phyloP scores from a whole-genome alignment of 805 yeast species.

The Metschnikowia cerradonensis region DNA sequence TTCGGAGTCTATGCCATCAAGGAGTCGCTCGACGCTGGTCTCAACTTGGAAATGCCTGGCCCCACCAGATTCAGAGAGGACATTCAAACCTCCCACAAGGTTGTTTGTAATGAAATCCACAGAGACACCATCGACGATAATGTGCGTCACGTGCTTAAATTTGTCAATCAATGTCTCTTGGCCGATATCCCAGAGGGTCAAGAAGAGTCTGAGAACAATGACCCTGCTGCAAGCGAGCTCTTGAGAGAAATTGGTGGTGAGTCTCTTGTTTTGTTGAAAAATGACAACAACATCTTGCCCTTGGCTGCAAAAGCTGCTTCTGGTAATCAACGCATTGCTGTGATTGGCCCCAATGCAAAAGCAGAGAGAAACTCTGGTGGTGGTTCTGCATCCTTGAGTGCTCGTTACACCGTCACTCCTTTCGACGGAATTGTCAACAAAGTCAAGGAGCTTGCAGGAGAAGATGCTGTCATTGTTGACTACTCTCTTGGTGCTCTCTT shows the following conservation, averaged over 20 bases:
- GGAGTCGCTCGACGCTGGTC: slow-evolving; percentile 49
- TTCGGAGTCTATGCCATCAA: slow-evolving; percentile 49
- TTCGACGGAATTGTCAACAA: too few relatives aligned
- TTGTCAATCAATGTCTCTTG: slow-evolving; percentile 41
- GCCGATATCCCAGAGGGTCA: slow-evolving; percentile 39
- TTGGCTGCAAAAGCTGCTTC: too few relatives aligned
- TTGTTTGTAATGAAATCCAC: slow-evolving; percentile 39
- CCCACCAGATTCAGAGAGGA: slow-evolving; percentile 46
- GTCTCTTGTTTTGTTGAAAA: slow-evolving; percentile 24
- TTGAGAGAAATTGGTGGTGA: slow-evolving; percentile 26
- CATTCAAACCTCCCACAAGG: slow-evolving; percentile 38
- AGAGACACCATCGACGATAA: slow-evolving; percentile 43
- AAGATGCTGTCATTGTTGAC: too few relatives aligned
- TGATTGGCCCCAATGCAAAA: too few relatives aligned
- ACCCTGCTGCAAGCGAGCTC: slow-evolving; percentile 12
- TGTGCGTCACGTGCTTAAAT: slow-evolving; percentile 43
- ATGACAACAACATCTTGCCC: too few relatives aligned
- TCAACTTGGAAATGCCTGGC: slow-evolving; percentile 69
- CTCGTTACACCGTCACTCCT: too few relatives aligned
- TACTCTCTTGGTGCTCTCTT: too few relatives aligned
- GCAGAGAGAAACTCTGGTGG: too few relatives aligned
- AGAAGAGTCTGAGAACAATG: slow-evolving; percentile 22
- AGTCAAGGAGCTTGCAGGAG: too few relatives aligned
- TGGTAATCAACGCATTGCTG: too few relatives aligned
- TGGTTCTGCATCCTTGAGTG: too few relatives aligned